These are phyloP conservation scores for Fusarium secorum DNA, from an alignment of 2,329 filamentous ascomycete species.

Conservation along the genomic window DNA sequence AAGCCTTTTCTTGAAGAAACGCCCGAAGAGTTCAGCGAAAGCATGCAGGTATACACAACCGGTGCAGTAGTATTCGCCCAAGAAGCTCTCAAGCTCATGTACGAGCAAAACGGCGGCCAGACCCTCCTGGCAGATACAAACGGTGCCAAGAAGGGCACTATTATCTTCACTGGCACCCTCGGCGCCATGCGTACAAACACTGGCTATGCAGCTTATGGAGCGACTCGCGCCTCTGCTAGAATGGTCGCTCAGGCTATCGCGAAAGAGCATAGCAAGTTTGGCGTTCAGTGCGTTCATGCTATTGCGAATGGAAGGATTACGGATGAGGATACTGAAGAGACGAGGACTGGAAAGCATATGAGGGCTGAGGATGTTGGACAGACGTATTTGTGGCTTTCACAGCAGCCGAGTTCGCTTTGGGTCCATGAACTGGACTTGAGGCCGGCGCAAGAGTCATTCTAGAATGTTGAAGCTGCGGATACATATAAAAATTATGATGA, in stretches of 20 bases:
- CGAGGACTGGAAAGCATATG: conserved; percentile 62
- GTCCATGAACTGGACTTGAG: conserved; percentile 33
- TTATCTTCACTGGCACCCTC: conserved; percentile 65
- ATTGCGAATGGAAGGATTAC: conserved; percentile 64
- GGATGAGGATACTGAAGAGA: conserved; percentile 58
- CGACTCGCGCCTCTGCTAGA: conserved; percentile 58
- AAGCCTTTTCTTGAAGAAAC: conserved; percentile 65
- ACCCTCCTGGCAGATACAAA: conserved; percentile 53
- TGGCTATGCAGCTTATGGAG: conserved; percentile 63
- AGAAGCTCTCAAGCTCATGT: conserved; percentile 59
- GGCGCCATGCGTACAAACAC: conserved; percentile 62
- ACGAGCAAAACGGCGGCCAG: conserved; percentile 59
- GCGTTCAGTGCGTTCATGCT: conserved; percentile 66
- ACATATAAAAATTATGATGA: not conserved
- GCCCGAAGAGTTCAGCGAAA: conserved; percentile 56
- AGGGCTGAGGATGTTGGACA: conserved; percentile 65
- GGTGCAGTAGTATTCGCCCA: conserved; percentile 65
- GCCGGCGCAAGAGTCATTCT: conserved; percentile 28
- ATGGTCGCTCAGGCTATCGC: conserved; percentile 64
- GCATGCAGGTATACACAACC: conserved; percentile 60
- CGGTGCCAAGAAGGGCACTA: conserved; percentile 61
- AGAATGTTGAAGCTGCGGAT: not conserved
- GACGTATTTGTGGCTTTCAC: conserved; percentile 58
- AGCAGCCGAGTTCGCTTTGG: conserved; percentile 28
- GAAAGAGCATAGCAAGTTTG: conserved; percentile 63